Evolutionary conservation across 2,329 filamentous ascomycete species (phyloP).

Genomic region (Arthrobotrys pseudoclavata): DNA sequence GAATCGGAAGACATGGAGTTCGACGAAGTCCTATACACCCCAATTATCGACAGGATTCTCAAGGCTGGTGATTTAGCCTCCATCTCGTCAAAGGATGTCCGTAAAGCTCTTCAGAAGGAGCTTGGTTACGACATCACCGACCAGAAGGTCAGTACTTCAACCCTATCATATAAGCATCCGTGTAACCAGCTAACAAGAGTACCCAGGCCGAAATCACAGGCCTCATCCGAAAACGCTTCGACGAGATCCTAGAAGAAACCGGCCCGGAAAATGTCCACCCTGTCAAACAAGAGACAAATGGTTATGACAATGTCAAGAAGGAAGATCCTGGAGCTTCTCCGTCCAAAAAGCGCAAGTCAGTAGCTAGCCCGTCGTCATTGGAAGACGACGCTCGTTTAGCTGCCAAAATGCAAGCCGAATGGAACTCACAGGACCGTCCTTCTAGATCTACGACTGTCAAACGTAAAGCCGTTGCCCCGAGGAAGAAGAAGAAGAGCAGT

Average conservation of each 20-base stretch:
- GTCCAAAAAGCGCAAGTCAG: constrained; percentile 69
- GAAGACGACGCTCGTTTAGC: constrained; percentile 90
- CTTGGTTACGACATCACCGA: constrained; percentile 73
- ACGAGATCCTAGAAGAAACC: constrained; percentile 73
- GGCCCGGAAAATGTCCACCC: constrained; percentile 66
- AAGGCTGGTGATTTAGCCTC: constrained; percentile 73
- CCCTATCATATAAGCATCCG: constrained; percentile 37
- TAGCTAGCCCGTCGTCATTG: constrained; percentile 66
- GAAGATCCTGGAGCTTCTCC: constrained; percentile 64
- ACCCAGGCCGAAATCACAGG: constrained; percentile 76
- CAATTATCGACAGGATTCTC: constrained; percentile 74
- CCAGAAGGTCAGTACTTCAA: constrained; percentile 70
- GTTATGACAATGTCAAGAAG: constrained; percentile 66
- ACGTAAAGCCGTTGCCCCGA: constrained; percentile 76
- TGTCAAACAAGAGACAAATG: constrained; percentile 65
- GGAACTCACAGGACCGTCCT: constrained; percentile 77
- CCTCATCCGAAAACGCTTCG: constrained; percentile 81
- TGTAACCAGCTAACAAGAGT: constrained; percentile 13
- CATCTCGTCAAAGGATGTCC: constrained; percentile 76
- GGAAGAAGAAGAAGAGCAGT: constrained; percentile 77
- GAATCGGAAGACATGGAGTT: constrained; percentile 31
- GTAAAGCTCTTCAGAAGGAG: constrained; percentile 71
- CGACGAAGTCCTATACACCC: constrained; percentile 68
- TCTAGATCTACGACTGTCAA: constrained; percentile 71
- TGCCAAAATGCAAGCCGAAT: constrained; percentile 89